Conservation (phyloP, 306 rosid genomes). For the Vigna hirtella region DNA sequence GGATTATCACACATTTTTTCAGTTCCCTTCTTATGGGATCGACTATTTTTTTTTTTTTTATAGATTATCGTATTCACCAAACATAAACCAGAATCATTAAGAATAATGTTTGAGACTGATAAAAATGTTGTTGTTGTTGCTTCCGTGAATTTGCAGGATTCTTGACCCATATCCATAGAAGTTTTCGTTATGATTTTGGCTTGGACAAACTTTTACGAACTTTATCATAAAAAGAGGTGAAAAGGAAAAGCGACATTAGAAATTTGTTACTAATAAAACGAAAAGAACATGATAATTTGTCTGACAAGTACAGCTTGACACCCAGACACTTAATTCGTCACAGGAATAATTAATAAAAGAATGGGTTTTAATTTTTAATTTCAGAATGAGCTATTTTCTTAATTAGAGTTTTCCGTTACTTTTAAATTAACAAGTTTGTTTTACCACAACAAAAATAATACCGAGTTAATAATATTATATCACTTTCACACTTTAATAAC, state of each 20-base stretch:
- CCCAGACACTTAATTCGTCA: background rate
- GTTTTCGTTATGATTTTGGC: constrained; percentile 37
- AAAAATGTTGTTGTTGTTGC: constrained; percentile 13
- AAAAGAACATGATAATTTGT: background rate
- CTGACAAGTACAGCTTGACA: constrained; percentile 16
- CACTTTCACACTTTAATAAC: too few species aligned
- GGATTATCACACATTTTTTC: constrained; percentile 37
- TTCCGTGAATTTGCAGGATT: constrained; percentile 43
- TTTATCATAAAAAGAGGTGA: constrained; percentile 24
- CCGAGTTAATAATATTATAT: too few species aligned
- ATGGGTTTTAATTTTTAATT: background rate
- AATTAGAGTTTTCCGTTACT: background rate
- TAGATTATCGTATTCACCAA: background rate
- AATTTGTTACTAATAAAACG: background rate
- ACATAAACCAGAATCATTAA: background rate
- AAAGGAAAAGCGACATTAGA: background rate
- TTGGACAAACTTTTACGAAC: constrained; percentile 27
- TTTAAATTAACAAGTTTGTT: background rate
- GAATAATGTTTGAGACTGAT: background rate
- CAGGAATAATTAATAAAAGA: background rate
- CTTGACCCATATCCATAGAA: background rate
- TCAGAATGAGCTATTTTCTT: background rate
- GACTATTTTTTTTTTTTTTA: background rate
- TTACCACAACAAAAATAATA: too few species aligned
- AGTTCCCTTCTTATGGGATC: constrained; percentile 39